A percentile compares a stretch with the other conserved stretches of the same genome.
Conservation (phyloP, 139 green algal species). For the Nannochloris sp. region DNA sequence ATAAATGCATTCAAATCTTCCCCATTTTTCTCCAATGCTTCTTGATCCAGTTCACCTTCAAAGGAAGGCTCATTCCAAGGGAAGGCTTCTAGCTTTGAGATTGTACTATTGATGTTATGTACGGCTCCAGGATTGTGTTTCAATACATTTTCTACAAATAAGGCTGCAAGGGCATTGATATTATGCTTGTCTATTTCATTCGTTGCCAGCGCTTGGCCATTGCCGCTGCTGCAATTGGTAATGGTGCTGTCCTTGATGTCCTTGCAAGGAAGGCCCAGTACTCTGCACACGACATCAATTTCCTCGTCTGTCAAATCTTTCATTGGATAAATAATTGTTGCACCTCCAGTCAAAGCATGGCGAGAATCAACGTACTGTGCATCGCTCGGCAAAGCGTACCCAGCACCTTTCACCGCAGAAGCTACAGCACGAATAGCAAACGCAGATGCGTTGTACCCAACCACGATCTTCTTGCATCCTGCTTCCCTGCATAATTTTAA, state of each 20-base stretch:
- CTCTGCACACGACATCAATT: too few relatives aligned
- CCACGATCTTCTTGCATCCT: slow-evolving; percentile 45
- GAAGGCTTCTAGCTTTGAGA: background rate
- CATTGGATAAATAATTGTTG: slow-evolving; percentile 11
- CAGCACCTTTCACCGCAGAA: slow-evolving; percentile 57
- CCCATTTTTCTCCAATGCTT: too few relatives aligned
- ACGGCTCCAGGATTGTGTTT: slow-evolving; percentile 9
- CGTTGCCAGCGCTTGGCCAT: background rate
- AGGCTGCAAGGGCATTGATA: slow-evolving; percentile 16
- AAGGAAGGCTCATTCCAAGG: background rate
- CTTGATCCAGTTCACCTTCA: background rate
- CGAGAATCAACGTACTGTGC: slow-evolving; percentile 50
- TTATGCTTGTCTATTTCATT: background rate
- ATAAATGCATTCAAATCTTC: background rate
- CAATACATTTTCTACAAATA: slow-evolving; percentile 9
- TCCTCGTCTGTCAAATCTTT: slow-evolving; percentile 7
- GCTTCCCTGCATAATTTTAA: slow-evolving; percentile 15
- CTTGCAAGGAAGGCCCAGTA: too few relatives aligned
- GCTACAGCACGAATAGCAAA: slow-evolving; percentile 48
- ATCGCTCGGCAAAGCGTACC: slow-evolving; percentile 53
- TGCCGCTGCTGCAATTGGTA: too few relatives aligned
- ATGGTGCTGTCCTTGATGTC: too few relatives aligned
- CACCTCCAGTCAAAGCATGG: background rate
- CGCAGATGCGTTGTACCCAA: slow-evolving; percentile 37
- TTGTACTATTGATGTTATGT: background rate